A percentile compares a stretch with the other conserved stretches of the same genome.
These are phyloP conservation scores for Blumeria graminis DNA, from an alignment of 2,329 filamentous ascomycete species.

Conservation along the genomic window DNA sequence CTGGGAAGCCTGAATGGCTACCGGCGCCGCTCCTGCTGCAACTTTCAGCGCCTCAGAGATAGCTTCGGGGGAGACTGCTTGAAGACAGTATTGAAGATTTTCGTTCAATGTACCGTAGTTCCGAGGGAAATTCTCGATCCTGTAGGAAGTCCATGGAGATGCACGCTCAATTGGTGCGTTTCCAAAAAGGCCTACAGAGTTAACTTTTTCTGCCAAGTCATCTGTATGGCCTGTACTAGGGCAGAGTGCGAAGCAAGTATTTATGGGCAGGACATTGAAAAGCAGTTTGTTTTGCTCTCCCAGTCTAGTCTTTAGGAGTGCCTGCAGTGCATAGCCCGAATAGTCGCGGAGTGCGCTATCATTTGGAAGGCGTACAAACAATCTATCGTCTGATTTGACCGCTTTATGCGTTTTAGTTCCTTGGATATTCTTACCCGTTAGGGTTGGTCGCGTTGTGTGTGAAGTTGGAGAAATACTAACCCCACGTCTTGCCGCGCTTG, in stretches of 20 bases:
- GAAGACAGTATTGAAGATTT: neutral
- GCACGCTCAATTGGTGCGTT: neutral
- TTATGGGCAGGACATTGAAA: neutral
- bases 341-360: neutral
- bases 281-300: neutral
- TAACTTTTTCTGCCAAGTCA: neutral
- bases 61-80: neutral
- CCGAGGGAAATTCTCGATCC: neutral
- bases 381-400: too few species aligned
- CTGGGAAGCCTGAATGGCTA: neutral
- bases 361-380: neutral
- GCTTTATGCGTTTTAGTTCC: neutral
- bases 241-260: neutral
- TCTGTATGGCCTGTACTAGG: neutral
- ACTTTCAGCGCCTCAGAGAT: neutral
- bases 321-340: neutral
- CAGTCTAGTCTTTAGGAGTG: neutral
- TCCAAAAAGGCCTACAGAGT: neutral
- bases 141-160: neutral
- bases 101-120: neutral
- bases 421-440: neutral
- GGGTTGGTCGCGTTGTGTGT: neutral
- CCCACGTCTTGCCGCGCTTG: neutral
- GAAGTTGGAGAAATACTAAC: neutral
- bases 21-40: neutral